Percentiles rank a stretch among this genome's conserved stretches.
These are phyloP conservation scores for Solanum habrochaites DNA, from an alignment of 257 asterid species.

Conservation along the genomic window DNA sequence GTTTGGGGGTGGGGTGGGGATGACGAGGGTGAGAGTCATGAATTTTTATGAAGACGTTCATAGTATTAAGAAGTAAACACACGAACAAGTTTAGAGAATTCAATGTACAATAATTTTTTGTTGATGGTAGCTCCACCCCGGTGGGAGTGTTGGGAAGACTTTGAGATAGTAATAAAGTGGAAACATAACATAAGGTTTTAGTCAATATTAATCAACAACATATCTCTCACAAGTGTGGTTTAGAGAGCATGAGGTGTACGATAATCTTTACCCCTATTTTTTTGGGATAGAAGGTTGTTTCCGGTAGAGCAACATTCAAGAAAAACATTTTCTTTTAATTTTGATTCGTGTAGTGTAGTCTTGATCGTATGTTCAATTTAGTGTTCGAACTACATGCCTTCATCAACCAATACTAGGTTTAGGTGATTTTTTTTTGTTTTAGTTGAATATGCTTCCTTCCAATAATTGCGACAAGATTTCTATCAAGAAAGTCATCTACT, in stretches of 20 bases:
- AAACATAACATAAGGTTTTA: background rate
- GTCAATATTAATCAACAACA: background rate
- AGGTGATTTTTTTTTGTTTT: background rate
- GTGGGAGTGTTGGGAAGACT: background rate
- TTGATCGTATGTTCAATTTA: too few relatives aligned
- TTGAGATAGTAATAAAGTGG: background rate
- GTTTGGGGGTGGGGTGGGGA: background rate
- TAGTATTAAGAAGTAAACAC: too few relatives aligned
- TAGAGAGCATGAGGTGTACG: too few relatives aligned
- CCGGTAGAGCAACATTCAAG: background rate
- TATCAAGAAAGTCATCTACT: background rate
- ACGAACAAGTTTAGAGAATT: too few relatives aligned
- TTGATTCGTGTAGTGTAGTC: too few relatives aligned
- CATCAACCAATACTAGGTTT: background rate
- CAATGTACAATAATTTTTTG: too few relatives aligned
- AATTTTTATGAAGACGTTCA: background rate
- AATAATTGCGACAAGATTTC: background rate
- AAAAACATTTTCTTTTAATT: too few relatives aligned
- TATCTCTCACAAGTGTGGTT: background rate
- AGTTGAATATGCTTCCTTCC: background rate
- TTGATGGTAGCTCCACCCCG: background rate
- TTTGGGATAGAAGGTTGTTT: background rate
- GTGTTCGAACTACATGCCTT: too few relatives aligned
- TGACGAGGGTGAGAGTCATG: accelerated
- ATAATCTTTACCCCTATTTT: background rate